Base-by-base conservation (phyloP, 176 grass and related monocot species). In the Raddia distichophylla region DNA sequence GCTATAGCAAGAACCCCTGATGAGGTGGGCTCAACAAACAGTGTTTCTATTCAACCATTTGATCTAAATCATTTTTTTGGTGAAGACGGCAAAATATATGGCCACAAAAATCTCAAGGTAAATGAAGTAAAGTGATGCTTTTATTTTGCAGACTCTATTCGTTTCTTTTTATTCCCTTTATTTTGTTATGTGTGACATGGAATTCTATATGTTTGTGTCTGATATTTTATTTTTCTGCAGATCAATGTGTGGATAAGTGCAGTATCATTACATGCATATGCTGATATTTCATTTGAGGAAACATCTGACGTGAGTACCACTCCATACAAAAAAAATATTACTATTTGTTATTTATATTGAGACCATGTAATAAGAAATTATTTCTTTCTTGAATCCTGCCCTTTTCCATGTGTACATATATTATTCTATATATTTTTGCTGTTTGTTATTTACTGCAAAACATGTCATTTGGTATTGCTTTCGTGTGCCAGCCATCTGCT, bases 41-140 rank as follows among this genome's bases (percentile, higher is more conserved):
- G 82, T 60, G 69, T 32, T 74, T 62, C 83, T 63, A 83, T 95
- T 10, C 33, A 93, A 35, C 96, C 91, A 37, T 82, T 99, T 69
- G 96, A 95, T 58, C 82, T 99, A 9, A 93, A 91, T 77, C 89
- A 93, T 83, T 99, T 95, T 83, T 95, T 99, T 60, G 89, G 84
- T 82, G 90, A 91, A 88, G 93, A 95, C 88, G 96, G 89, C 76
- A 99, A 95, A 80, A 95, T 95, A 69, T 99, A 95, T 85, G 96
- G 96, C 17, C 93, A 99, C 82, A 95, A 87, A 83, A 76, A 83
- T 75, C 80, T 98, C 35, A 90, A 91, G 96, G 96, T 95, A 81
- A 66, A 22, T 27, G 33, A 62, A 87, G 14, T 32, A 50, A 69
- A 74, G 8, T 35, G 8, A 1, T 52, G 3, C 0, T 64, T 32